Conservation (phyloP, 345 rosid genomes). For the rapeseed (Brassica napus) region Da-Ae NC_063452.1:2769001-2769500, state of each 20-base stretch:
- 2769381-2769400: conserved; percentile 3
- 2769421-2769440: conserved; percentile 28
- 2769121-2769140: not conserved
- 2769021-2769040: too few species aligned
- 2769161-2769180: not conserved
- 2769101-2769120: not conserved
- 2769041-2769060: too few species aligned
- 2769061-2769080: too few species aligned
- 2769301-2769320: conserved; percentile 21
- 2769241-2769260: conserved; percentile 1
- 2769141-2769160: not conserved
- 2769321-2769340: conserved; percentile 26
- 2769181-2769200: not conserved
- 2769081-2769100: not conserved
- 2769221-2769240: not conserved
- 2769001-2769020: too few species aligned
- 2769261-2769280: conserved; percentile 16
- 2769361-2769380: not conserved
- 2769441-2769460: conserved; percentile 52
- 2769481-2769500: conserved; percentile 94
- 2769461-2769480: conserved; percentile 72
- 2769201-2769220: not conserved
- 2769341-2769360: conserved; percentile 2
- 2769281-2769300: not conserved
- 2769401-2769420: not conserved